phyloP scores from a whole-genome alignment of 306 rosid species.

The Styphnolobium japonicum region DNA sequence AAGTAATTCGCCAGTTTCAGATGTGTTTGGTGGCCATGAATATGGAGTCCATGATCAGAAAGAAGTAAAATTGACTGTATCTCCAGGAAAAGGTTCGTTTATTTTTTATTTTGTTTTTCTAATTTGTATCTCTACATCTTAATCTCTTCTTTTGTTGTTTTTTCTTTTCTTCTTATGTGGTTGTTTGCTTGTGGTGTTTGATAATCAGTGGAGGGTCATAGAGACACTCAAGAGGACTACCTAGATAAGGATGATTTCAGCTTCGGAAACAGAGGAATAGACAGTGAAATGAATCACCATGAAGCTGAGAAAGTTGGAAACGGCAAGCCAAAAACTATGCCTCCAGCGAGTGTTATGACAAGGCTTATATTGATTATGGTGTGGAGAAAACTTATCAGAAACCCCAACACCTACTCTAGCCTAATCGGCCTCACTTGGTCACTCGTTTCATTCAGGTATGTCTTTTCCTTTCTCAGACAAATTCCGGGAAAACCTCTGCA shows the following conservation, averaged over 20 bases:
- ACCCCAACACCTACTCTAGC: slow-evolving; percentile 92
- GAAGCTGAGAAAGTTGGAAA: slow-evolving; percentile 51
- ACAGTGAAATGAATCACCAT: slow-evolving; percentile 36
- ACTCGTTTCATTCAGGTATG: slow-evolving; percentile 68
- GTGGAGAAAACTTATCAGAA: slow-evolving; percentile 88
- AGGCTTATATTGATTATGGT: slow-evolving; percentile 95
- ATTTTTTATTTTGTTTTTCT: not conserved
- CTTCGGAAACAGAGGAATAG: slow-evolving; percentile 59
- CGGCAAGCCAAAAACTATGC: slow-evolving; percentile 54
- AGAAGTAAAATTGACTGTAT: slow-evolving; percentile 57
- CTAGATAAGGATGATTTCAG: slow-evolving; percentile 70
- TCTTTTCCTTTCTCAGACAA: not conserved
- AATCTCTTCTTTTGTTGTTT: not conserved
- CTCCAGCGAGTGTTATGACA: slow-evolving; percentile 90
- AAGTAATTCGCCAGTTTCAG: slow-evolving; percentile 77
- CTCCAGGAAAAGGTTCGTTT: slow-evolving; percentile 66
- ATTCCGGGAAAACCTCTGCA: not conserved
- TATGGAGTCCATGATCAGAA: slow-evolving; percentile 56
- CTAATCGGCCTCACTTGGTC: slow-evolving; percentile 85
- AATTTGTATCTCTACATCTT: not conserved
- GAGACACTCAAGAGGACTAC: slow-evolving; percentile 64
- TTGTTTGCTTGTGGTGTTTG: not conserved
- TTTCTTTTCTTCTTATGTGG: not conserved
- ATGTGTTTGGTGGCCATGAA: slow-evolving; percentile 74
- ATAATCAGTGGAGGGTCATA: slow-evolving; percentile 49